Evolutionary conservation across 2,329 filamentous ascomycete species (phyloP), one percentile per base, ranked within the genome.

Genomic region (Alternaria gansuensis): DNA sequence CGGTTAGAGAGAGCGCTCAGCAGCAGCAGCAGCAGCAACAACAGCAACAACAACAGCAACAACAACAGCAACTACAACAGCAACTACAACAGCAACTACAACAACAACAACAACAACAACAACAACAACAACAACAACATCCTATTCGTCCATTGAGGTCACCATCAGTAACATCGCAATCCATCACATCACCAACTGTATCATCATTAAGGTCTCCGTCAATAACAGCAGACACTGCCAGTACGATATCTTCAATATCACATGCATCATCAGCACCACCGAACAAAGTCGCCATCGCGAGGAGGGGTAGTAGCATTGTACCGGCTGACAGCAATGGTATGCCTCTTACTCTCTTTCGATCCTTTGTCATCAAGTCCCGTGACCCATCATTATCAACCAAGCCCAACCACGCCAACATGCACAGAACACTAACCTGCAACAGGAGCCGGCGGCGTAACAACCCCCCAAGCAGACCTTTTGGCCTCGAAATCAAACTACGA

Each of bases 401-500:
- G 33, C 31, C 28, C 5, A 11, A 26, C 9, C 28, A 24, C 10
- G 13, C 7, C 14, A 14, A 23, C 5, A 17, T 3, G 0, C 8
- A 29, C 34, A 4, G 14, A 2, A 11, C 23, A 36, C 62, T 61
- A 24, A 64, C 54, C 28, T 4, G 24, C 2, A 1, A 8, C 50
- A 71, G 68, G 57, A 49, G 66, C 68, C 33, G 68, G 68, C 26
- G 68, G 68, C 54, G 68, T 71, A 26, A 61, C 64, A 54, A 70
- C 68, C 23, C 65, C 70, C 1, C 68, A 70, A 62, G 69, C 71
- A 9, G 71, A 73, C 48, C 61, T 72, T 3, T 55, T 73, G 4
- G 71, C 71, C 21, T 68, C 67, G 9, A 73, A 73, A 58, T 67
- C 63, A 51, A 73, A 73, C 57, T 73, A 73, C 48, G 71, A 73